Evolutionary conservation across 495 filamentous ascomycete species (phyloP).

Genomic region (Lophium mytilinum): DNA sequence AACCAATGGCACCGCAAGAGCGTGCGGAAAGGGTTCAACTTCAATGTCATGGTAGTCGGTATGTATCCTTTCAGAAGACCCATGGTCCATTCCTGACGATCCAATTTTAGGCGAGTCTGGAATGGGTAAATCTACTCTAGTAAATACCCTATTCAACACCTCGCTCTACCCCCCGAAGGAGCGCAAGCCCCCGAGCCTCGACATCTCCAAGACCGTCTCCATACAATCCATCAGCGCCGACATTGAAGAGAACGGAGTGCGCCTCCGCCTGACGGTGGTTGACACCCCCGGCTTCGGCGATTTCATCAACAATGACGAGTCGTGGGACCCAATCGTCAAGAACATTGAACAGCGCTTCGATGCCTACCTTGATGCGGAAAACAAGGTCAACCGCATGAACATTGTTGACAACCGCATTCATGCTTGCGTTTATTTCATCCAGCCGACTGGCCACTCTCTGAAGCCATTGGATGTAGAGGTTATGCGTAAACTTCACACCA

Average conservation of each 20-base stretch:
- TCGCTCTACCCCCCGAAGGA: slow-evolving; percentile 98
- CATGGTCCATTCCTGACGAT: background rate
- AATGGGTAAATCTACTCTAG: slow-evolving; percentile 95
- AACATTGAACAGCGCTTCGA: slow-evolving; percentile 99
- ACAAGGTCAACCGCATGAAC: slow-evolving; percentile 99
- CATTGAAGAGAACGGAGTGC: slow-evolving; percentile 98
- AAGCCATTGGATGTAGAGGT: slow-evolving; percentile 99
- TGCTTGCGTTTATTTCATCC: slow-evolving; percentile 98
- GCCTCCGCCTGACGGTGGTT: slow-evolving; percentile 91
- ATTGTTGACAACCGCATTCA: slow-evolving; percentile 98
- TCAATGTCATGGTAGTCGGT: slow-evolving; percentile 99
- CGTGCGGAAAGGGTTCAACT: slow-evolving; percentile 99
- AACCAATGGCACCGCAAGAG: slow-evolving; percentile 99
- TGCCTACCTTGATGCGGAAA: slow-evolving; percentile 95
- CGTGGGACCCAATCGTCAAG: slow-evolving; percentile 96
- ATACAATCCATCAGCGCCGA: slow-evolving; percentile 98
- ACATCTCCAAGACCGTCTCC: slow-evolving; percentile 97
- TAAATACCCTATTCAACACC: slow-evolving; percentile 99
- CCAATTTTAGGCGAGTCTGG: slow-evolving; percentile 80
- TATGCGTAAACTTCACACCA: slow-evolving; percentile 97
- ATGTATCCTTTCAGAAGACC: slow-evolving; percentile 28
- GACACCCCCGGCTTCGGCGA: slow-evolving; percentile 98
- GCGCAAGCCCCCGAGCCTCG: slow-evolving; percentile 89
- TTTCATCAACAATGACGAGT: slow-evolving; percentile 99
- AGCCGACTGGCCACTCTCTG: slow-evolving; percentile 96